These are phyloP conservation scores for Uromyces viciae-fabae DNA, from an alignment of 1,284 basidiomycete species.

Conservation along the genomic window DNA sequence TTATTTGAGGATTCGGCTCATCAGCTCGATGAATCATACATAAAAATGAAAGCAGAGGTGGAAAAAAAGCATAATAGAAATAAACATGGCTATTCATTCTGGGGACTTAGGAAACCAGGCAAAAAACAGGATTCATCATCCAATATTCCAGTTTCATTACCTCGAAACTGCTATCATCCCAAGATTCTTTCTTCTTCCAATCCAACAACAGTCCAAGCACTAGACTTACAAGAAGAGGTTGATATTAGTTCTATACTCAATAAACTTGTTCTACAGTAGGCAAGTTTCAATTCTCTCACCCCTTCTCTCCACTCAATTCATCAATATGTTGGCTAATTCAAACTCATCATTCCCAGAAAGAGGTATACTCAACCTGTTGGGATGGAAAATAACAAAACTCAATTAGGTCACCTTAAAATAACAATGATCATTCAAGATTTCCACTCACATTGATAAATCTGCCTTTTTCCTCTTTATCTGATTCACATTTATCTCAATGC, in stretches of 20 bases:
- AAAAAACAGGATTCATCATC: not conserved
- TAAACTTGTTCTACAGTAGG: not conserved
- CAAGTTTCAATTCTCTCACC: not conserved
- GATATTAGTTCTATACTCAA: not conserved
- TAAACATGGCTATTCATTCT: not conserved
- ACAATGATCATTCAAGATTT: too few species aligned
- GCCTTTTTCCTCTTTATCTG: not conserved
- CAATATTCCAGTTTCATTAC: not conserved
- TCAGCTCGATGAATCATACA: not conserved
- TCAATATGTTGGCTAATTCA: not conserved
- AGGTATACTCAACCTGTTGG: too few species aligned
- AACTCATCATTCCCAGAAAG: not conserved
- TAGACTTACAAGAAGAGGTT: not conserved
- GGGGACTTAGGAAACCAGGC: not conserved
- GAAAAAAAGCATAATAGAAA: not conserved
- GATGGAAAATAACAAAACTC: not conserved
- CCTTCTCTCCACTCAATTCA: not conserved
- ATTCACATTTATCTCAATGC: not conserved
- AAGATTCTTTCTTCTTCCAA: not conserved
- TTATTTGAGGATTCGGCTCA: not conserved
- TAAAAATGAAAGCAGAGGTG: not conserved
- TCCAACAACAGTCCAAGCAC: not conserved
- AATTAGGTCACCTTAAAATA: not conserved
- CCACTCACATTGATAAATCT: not conserved
- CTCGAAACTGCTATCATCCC: not conserved